Conservation (phyloP, 306 rosid species). For the Inga laurina region DNA sequence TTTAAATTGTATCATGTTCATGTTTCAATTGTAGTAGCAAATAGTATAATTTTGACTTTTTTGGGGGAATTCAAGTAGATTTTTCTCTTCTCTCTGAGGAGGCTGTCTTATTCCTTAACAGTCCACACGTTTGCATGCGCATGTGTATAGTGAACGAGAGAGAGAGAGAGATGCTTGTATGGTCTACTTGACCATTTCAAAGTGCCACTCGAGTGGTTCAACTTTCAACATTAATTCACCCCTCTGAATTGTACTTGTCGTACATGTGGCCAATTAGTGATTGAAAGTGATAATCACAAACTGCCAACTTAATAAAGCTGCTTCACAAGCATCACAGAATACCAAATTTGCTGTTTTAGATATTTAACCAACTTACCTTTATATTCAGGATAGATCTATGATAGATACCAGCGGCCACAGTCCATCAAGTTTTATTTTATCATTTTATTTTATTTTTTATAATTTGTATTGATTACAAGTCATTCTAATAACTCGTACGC, state of each 20-base stretch:
- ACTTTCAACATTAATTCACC: conserved; percentile 7
- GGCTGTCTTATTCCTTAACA: neutral
- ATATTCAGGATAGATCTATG: neutral
- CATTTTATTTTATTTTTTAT: neutral
- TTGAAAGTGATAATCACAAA: conserved; percentile 29
- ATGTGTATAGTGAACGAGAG: conserved; percentile 40
- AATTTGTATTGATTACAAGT: neutral
- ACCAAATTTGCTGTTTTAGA: conserved; percentile 5
- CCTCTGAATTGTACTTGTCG: conserved; percentile 42
- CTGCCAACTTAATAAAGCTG: conserved; percentile 23
- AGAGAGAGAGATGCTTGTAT: conserved; percentile 28
- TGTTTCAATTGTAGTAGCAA: neutral
- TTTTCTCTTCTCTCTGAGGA: neutral
- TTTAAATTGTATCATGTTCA: neutral
- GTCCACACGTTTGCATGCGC: conserved; percentile 51
- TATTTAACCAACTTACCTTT: neutral
- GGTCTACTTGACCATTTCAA: conserved; percentile 10
- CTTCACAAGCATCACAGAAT: conserved; percentile 25
- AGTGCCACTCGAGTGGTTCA: conserved; percentile 8
- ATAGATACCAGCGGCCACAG: neutral
- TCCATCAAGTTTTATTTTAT: neutral
- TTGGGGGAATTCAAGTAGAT: neutral
- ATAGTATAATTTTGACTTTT: conserved; percentile 6
- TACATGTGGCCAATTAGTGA: conserved; percentile 30
- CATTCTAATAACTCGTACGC: neutral